These are phyloP conservation scores for Diplotaxis tenuifolia DNA, from an alignment of 345 rosid genomes.

Conservation along the genomic window DNA sequence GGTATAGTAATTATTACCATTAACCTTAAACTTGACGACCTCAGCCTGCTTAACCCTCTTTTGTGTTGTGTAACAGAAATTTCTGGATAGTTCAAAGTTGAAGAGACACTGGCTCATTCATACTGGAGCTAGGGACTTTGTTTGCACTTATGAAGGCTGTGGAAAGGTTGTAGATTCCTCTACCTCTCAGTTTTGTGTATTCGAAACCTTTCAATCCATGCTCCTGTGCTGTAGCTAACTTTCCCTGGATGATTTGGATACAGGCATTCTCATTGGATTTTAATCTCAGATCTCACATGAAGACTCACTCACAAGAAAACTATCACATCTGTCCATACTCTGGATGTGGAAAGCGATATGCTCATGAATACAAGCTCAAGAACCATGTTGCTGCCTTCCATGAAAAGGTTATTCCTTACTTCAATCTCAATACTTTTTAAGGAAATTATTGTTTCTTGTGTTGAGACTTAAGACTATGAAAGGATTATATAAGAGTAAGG, in stretches of 20 bases:
- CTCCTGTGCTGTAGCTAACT: background rate
- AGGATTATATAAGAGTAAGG: too few species aligned
- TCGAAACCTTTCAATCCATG: background rate
- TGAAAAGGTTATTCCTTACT: conserved; percentile 56
- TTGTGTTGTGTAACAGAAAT: conserved; percentile 66
- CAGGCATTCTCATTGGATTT: conserved; percentile 99
- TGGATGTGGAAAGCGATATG: conserved; percentile 97
- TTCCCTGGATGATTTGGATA: background rate
- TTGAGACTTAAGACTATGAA: too few species aligned
- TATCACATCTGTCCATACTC: conserved; percentile 87
- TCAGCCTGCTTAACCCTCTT: background rate
- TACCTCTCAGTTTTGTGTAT: background rate
- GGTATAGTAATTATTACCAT: too few species aligned
- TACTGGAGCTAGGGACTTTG: conserved; percentile 82
- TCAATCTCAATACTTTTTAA: too few species aligned
- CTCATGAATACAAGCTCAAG: conserved; percentile 94
- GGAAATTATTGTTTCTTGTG: too few species aligned
- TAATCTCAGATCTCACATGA: conserved; percentile 96
- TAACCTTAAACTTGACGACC: too few species aligned
- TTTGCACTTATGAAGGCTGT: conserved; percentile 95
- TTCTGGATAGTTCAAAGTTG: conserved; percentile 95
- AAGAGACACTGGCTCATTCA: conserved; percentile 94
- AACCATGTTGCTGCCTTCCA: conserved; percentile 81
- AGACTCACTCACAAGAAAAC: conserved; percentile 97
- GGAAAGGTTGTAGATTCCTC: conserved; percentile 72